Conservation (phyloP, 371 early-diverging fungal species). For the Batkoa obscura region DNA sequence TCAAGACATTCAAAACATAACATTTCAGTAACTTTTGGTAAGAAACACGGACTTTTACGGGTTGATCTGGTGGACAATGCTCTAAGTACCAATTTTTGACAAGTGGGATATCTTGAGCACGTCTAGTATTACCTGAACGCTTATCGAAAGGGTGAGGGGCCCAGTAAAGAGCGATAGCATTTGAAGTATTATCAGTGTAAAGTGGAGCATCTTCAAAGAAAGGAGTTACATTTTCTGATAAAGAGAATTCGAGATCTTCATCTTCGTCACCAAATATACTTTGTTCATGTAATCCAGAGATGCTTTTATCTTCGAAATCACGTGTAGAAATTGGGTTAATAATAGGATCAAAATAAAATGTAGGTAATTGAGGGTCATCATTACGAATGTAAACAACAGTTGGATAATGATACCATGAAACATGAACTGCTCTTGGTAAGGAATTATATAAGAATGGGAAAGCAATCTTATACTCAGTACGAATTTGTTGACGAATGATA, state of each 20-base stretch:
- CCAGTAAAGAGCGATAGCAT: constrained; percentile 87
- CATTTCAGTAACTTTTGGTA: constrained; percentile 89
- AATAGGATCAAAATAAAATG: constrained; percentile 91
- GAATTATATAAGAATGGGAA: constrained; percentile 96
- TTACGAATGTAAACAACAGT: constrained; percentile 69
- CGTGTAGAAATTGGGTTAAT: constrained; percentile 91
- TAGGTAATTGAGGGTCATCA: constrained; percentile 91
- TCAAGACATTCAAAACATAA: constrained; percentile 77
- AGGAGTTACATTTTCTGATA: constrained; percentile 65
- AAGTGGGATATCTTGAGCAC: constrained; percentile 88
- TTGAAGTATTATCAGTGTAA: constrained; percentile 79
- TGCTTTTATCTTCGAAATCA: constrained; percentile 26
- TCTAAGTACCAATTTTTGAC: constrained; percentile 96
- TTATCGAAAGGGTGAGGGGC: constrained; percentile 95
- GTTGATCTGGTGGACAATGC: constrained; percentile 81
- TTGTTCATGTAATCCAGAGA: constrained; percentile 49
- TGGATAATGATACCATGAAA: constrained; percentile 88
- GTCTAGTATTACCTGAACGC: constrained; percentile 75
- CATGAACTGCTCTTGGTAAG: constrained; percentile 76
- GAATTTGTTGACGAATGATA: constrained; percentile 91
- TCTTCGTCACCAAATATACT: constrained; percentile 70
- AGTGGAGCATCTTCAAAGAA: constrained; percentile 63
- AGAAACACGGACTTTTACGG: constrained; percentile 94
- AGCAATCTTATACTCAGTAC: constrained; percentile 96
- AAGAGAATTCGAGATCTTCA: constrained; percentile 43